phyloP scores from a whole-genome alignment of 805 yeast species.

The Lipomyces starkeyi region DNA sequence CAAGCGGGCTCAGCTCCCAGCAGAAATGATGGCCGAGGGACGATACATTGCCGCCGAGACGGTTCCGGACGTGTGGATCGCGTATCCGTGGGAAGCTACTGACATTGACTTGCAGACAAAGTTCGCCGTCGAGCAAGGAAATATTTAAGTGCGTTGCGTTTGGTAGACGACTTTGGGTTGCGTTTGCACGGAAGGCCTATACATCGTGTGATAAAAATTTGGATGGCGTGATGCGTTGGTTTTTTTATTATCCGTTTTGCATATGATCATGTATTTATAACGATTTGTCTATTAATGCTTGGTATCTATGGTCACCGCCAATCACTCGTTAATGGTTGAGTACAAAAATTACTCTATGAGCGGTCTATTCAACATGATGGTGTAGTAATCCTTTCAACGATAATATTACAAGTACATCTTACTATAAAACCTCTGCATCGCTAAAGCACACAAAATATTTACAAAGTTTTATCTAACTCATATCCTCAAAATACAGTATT shows the following conservation, averaged over 20 bases:
- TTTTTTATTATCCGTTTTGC: background rate
- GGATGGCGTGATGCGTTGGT: slow-evolving; percentile 1
- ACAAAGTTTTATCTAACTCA: background rate
- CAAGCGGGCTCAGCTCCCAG: slow-evolving; percentile 75
- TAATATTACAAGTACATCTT: background rate
- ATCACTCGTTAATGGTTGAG: background rate
- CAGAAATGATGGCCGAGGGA: slow-evolving; percentile 64
- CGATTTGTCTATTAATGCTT: background rate
- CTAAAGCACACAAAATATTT: background rate
- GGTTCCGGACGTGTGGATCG: slow-evolving; percentile 81
- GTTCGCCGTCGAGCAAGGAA: slow-evolving; percentile 69
- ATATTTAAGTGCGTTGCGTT: slow-evolving; percentile 47
- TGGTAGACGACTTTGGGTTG: background rate
- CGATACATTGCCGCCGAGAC: slow-evolving; percentile 76
- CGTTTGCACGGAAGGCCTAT: background rate
- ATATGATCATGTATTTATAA: background rate
- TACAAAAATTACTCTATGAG: no score
- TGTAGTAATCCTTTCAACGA: background rate
- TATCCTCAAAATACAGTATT: slow-evolving; percentile 7
- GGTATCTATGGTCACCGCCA: background rate
- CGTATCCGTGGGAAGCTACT: slow-evolving; percentile 88
- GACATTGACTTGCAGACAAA: slow-evolving; percentile 81
- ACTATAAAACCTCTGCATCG: background rate
- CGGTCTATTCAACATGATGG: background rate
- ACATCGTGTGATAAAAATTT: slow-evolving; percentile 1